Conservation (phyloP, 73 alveolate genomes). For the Breviolum minutum region DNA sequence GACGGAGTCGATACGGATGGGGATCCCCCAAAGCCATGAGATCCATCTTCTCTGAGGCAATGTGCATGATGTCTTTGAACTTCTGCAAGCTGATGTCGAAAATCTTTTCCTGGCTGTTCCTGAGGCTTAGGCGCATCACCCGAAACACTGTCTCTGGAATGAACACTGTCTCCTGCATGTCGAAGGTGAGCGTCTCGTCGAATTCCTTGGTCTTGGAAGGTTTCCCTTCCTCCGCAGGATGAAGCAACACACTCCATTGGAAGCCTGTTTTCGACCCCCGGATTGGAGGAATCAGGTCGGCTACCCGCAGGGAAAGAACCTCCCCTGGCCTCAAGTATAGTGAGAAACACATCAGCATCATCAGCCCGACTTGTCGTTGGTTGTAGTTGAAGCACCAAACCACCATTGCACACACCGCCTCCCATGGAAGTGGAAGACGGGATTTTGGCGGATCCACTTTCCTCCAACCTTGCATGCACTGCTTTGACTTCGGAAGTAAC, state of each 20-base stretch:
- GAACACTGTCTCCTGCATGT: not conserved
- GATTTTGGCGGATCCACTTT: constrained; percentile 41
- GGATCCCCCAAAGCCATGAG: not conserved
- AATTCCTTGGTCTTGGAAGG: constrained; percentile 32
- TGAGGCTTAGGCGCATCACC: not conserved
- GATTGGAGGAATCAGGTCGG: constrained; percentile 31
- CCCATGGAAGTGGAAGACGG: constrained; percentile 29
- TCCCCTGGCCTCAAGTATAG: constrained; percentile 50
- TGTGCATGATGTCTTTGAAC: not conserved
- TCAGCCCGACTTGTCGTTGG: not conserved
- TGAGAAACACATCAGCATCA: not conserved
- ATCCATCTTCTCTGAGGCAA: not conserved
- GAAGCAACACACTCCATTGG: constrained; percentile 8
- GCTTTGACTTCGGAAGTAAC: not conserved
- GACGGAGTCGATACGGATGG: constrained; percentile 9
- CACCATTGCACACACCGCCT: not conserved
- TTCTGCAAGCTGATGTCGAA: not conserved
- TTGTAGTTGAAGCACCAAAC: not conserved
- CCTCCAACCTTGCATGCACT: not conserved
- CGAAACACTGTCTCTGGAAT: not conserved
- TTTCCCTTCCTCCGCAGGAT: not conserved
- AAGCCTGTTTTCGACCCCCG: not conserved
- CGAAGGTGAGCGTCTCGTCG: constrained; percentile 46
- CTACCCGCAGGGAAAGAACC: not conserved
- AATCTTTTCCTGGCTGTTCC: not conserved